Base-by-base conservation (phyloP, 345 rosid genomes). In the Reutealis trisperma region DNA sequence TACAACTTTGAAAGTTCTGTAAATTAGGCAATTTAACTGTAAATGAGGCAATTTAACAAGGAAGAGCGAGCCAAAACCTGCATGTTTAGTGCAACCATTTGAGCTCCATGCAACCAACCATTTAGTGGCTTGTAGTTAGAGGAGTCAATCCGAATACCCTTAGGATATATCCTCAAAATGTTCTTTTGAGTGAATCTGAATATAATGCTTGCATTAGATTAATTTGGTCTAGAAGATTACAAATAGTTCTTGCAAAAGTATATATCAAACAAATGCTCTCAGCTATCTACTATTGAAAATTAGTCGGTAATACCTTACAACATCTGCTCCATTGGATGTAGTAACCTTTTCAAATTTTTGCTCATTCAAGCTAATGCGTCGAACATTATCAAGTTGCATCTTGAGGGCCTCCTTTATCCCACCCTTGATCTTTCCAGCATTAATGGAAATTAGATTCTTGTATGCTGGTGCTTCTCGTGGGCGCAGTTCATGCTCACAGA, bases 91-190 rank as follows among this genome's bases (percentile, higher is more conserved):
- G 83, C 83, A 32, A 80, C 78, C 83, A 80, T 80, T 63, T 80
- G 83, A 76, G 77, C 83, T 65, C 83, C 83, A 49, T 80, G 80
- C 55, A 67, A 52, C 78, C 78, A 87, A 65, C 83, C 89, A 18
- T 78, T 72, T 76, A 82, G 81, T 52, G 92, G 92, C 78, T 85
- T 87, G 84, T 87, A 89, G 78, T 89, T 89, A 47, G 92, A 89
- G 57, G 92, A 89, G 80, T 78, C 80, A 69, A 89, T 79, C 72
- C 90, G 87, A 74, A 86, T 83, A 57, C 92, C 89, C 80, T 85
- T 89, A 8, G 92, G 92, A 77, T 87, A 87, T 73, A 87, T 82
- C 69, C 92, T 83, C 66, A 88, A 80, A 76, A 88, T 68, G 67
- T 88, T 88, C 74, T 82, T 85, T 79, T 84, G 90, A 19, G 83